Percentiles rank a stretch among this genome's conserved stretches.
phyloP scores from a whole-genome alignment of 805 yeast genomes.

The Suhomyces emberorum region DNA sequence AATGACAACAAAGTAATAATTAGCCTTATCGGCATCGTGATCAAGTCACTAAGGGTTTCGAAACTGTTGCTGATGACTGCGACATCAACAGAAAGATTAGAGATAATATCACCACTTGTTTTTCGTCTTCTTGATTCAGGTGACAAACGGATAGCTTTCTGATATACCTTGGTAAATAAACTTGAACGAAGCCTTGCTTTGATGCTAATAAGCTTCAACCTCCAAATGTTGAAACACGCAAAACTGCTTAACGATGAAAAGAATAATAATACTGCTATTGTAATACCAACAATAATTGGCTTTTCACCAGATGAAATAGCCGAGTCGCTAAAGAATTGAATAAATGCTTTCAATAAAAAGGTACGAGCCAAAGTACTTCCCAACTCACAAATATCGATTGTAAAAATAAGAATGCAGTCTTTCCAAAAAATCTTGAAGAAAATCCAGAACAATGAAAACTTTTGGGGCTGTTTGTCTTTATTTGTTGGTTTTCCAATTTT shows the following conservation, averaged over 20 bases:
- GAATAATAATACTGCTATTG: slow-evolving; percentile 12
- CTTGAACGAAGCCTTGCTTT: slow-evolving; percentile 40
- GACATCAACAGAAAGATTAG: slow-evolving; percentile 76
- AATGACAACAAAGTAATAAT: slow-evolving; percentile 52
- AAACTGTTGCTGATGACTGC: slow-evolving; percentile 57
- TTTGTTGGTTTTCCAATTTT: slow-evolving; percentile 2
- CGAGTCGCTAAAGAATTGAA: slow-evolving; percentile 12
- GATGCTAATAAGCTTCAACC: slow-evolving; percentile 12
- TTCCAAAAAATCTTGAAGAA: slow-evolving; percentile 5
- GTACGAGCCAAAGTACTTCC: slow-evolving; percentile 17
- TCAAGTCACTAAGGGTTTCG: slow-evolving; percentile 47
- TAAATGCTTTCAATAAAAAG: slow-evolving; percentile 14
- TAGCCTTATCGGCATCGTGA: slow-evolving; percentile 58
- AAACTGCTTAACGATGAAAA: slow-evolving; percentile 9
- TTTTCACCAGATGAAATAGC: slow-evolving; percentile 4
- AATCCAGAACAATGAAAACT: slow-evolving; percentile 5
- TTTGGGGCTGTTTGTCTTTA: slow-evolving; percentile 4
- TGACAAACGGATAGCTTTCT: slow-evolving; percentile 68
- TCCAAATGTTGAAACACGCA: slow-evolving; percentile 18
- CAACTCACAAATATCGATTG: slow-evolving; percentile 4
- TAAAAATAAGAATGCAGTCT: neutral
- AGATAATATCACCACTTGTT: slow-evolving; percentile 77
- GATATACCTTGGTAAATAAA: slow-evolving; percentile 63
- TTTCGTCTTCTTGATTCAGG: slow-evolving; percentile 56
- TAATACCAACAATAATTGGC: slow-evolving; percentile 15